Conservation (phyloP, 2,329 filamentous ascomycete species). For the Neonectria sp. region DNA sequence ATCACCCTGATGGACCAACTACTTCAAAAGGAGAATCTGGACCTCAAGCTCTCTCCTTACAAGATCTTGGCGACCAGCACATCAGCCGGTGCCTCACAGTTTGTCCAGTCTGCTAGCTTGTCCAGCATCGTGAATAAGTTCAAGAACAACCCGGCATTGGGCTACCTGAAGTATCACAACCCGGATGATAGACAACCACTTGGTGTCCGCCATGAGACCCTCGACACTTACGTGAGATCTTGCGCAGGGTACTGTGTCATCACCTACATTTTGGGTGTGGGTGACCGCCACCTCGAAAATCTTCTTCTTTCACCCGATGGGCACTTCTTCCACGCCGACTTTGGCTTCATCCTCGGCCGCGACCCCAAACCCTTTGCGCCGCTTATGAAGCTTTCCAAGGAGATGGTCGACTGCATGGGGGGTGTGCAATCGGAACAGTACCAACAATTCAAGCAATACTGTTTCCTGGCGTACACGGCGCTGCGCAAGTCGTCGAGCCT, state of each 20-base stretch:
- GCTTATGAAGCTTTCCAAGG: conserved; percentile 95
- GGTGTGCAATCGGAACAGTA: conserved; percentile 87
- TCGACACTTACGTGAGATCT: conserved; percentile 96
- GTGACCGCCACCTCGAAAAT: conserved; percentile 96
- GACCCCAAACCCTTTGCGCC: conserved; percentile 98
- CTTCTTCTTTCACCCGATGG: conserved; percentile 90
- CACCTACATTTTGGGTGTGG: conserved; percentile 96
- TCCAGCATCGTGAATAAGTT: conserved; percentile 89
- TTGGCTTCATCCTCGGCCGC: conserved; percentile 96
- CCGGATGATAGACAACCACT: conserved; percentile 86
- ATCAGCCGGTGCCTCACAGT: conserved; percentile 91
- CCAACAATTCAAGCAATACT: conserved; percentile 92
- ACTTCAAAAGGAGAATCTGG: conserved; percentile 94
- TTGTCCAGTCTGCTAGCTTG: conserved; percentile 88
- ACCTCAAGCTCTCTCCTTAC: conserved; percentile 95
- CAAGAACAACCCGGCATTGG: conserved; percentile 79
- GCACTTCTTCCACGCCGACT: conserved; percentile 98
- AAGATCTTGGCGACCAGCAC: conserved; percentile 95
- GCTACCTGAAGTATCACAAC: conserved; percentile 91
- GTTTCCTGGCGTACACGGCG: conserved; percentile 93
- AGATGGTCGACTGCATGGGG: conserved; percentile 99
- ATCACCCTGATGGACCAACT: conserved; percentile 98
- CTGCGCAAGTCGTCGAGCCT: conserved; percentile 91
- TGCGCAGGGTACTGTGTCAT: conserved; percentile 99
- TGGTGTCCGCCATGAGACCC: conserved; percentile 89